A percentile compares a stretch with the other conserved stretches of the same genome.
Conservation (phyloP, 2,329 filamentous ascomycete species). For the Coniella lustricola region DNA sequence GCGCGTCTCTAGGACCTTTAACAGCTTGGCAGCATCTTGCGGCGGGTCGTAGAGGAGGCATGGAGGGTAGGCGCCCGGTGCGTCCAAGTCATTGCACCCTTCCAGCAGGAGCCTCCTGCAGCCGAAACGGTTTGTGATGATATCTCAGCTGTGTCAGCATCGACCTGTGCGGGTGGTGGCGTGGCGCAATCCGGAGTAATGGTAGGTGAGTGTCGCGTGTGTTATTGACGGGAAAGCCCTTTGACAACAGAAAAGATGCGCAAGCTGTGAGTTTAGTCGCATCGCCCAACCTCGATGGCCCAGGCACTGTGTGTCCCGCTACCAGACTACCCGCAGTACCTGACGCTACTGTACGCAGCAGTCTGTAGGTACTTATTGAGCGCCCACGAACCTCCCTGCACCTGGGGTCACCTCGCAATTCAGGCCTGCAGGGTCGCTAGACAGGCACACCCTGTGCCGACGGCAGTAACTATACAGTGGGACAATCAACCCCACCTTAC, state of each 20-base stretch:
- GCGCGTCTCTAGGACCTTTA: conserved; percentile 32
- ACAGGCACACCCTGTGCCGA: no score
- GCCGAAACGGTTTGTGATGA: not conserved
- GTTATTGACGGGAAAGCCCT: not conserved
- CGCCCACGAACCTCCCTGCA: not conserved
- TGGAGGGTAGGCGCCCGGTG: not conserved
- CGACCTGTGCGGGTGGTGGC: not conserved
- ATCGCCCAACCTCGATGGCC: not conserved
- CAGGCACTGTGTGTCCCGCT: no score
- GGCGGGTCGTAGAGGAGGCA: conserved; percentile 16
- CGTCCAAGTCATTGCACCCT: conserved; percentile 6
- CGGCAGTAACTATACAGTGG: no score
- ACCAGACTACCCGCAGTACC: not conserved
- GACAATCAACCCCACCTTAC: not conserved
- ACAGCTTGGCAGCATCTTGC: conserved; percentile 35
- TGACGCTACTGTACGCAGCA: not conserved
- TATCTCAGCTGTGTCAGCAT: not conserved
- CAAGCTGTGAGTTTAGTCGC: not conserved
- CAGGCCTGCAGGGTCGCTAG: no score
- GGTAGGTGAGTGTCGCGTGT: not conserved
- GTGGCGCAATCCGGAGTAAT: not conserved
- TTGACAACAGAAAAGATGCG: not conserved
- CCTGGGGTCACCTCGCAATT: not conserved
- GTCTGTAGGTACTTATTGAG: not conserved
- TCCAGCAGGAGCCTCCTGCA: not conserved